Percentiles rank a stretch among this genome's conserved stretches.
Conservation (phyloP, 2,329 filamentous ascomycete genomes). For the Didymella lethalis region DNA sequence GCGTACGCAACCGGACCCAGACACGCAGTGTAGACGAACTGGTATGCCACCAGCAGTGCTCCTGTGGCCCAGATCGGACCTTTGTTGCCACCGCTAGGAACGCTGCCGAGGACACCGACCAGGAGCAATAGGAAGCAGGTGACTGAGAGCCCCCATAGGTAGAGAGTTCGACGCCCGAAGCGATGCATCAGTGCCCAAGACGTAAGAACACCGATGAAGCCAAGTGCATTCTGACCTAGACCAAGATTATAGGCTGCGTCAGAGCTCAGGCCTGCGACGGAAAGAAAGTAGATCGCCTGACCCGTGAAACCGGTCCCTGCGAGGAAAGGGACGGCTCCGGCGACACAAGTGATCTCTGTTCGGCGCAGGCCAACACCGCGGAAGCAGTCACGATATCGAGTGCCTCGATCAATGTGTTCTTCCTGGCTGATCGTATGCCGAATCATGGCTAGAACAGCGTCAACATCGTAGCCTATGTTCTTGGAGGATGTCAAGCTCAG, state of each 20-base stretch:
- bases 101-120: slow-evolving; percentile 10
- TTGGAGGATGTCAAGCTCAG: slow-evolving; percentile 6
- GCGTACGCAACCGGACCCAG: slow-evolving; percentile 90
- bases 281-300: slow-evolving; percentile 54
- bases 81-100: slow-evolving; percentile 2
- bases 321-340: slow-evolving; percentile 53
- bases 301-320: slow-evolving; percentile 33
- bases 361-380: slow-evolving; percentile 75
- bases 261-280: slow-evolving; percentile 52
- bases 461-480: slow-evolving; percentile 54
- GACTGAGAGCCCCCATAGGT: slow-evolving; percentile 69
- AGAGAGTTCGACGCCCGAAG: slow-evolving; percentile 76
- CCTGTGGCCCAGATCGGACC: slow-evolving; percentile 49
- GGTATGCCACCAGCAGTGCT: slow-evolving; percentile 32
- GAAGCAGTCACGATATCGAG: slow-evolving; percentile 80
- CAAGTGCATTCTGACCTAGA: slow-evolving; percentile 63
- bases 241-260: slow-evolving; percentile 52
- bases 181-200: slow-evolving; percentile 81
- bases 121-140: slow-evolving; percentile 71
- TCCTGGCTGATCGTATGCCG: slow-evolving; percentile 82
- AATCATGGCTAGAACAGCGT: slow-evolving; percentile 71
- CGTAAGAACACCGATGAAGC: slow-evolving; percentile 69
- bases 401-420: slow-evolving; percentile 68
- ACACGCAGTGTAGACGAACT: slow-evolving; percentile 79
- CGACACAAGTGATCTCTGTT: slow-evolving; percentile 72